Evolutionary conservation across 176 grass and related monocot species (phyloP).

Genomic region (Leersia perrieri): DNA sequence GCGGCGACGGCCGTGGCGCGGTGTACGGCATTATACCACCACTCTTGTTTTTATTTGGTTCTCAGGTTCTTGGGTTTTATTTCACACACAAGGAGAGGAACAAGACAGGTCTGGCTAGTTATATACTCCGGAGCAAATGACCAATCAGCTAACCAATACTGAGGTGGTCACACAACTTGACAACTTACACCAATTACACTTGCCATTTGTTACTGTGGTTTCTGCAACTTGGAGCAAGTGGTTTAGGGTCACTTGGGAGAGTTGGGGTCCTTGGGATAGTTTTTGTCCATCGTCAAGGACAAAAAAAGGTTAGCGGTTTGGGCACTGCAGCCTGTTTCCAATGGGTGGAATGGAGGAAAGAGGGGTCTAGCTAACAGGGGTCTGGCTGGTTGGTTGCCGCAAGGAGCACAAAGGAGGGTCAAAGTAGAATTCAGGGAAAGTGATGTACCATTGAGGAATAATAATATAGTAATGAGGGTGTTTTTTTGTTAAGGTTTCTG

Average conservation of each 20-base stretch:
- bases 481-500: conserved; percentile 9
- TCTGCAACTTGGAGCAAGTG: conserved; percentile 39
- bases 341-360: conserved; percentile 43
- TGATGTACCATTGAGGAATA: conserved; percentile 14
- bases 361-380: neutral
- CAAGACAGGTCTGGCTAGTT: neutral
- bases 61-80: conserved; percentile 2
- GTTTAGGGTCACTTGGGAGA: conserved; percentile 38
- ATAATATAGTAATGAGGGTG: conserved; percentile 4
- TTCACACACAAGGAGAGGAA: neutral
- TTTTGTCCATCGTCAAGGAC: neutral
- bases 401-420: conserved; percentile 2
- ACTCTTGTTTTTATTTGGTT: too few species aligned
- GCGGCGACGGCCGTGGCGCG: conserved; percentile 26
- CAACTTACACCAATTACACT: conserved; percentile 17
- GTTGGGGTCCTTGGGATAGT: conserved; percentile 21
- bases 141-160: conserved; percentile 17
- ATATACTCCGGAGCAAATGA: conserved; percentile 19
- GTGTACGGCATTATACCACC: conserved; percentile 53
- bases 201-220: conserved; percentile 26
- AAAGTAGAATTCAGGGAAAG: conserved; percentile 41
- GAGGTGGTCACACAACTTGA: conserved; percentile 31
- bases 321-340: conserved; percentile 19
- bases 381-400: conserved; percentile 26
- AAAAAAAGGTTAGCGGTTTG: neutral